Evolutionary conservation across 768 basidiomycete species (phyloP).

Genomic region (Boletellus emodensis): DNA sequence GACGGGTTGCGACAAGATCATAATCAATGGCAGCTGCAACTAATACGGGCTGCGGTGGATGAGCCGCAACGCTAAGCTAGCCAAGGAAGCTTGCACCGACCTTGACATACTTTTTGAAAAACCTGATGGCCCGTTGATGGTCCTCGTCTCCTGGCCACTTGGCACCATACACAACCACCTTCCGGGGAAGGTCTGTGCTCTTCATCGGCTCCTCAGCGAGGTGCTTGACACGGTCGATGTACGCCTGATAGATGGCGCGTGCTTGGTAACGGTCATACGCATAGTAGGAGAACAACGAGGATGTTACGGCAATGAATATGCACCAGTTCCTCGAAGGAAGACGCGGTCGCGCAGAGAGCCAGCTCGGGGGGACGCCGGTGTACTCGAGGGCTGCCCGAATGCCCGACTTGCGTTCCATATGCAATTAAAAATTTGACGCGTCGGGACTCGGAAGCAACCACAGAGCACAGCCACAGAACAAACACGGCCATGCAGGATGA

Average conservation of each 20-base stretch:
- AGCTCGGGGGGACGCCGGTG: conserved; percentile 67
- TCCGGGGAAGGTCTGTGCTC: conserved; percentile 64
- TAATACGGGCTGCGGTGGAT: conserved; percentile 69
- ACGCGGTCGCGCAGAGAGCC: conserved; percentile 80
- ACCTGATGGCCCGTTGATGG: conserved; percentile 73
- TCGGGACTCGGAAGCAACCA: conserved; percentile 22
- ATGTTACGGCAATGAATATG: conserved; percentile 81
- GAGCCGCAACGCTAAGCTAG: neutral
- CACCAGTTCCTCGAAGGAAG: conserved; percentile 93
- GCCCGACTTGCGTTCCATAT: conserved; percentile 43
- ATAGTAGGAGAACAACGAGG: conserved; percentile 67
- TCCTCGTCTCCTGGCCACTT: conserved; percentile 97
- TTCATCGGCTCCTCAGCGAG: conserved; percentile 67
- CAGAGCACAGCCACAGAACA: conserved; percentile 22
- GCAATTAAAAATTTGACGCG: neutral
- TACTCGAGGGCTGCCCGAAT: conserved; percentile 59
- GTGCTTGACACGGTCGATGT: conserved; percentile 74
- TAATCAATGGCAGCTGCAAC: conserved; percentile 95
- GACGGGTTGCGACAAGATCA: conserved; percentile 72
- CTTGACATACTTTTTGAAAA: conserved; percentile 98
- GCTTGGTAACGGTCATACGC: conserved; percentile 85
- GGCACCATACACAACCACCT: conserved; percentile 79
- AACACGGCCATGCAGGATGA: conserved; percentile 21
- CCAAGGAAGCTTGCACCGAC: conserved; percentile 43
- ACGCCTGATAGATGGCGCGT: conserved; percentile 69